phyloP scores from a whole-genome alignment of 129 eudicot species.

The Silybum marianum region DNA sequence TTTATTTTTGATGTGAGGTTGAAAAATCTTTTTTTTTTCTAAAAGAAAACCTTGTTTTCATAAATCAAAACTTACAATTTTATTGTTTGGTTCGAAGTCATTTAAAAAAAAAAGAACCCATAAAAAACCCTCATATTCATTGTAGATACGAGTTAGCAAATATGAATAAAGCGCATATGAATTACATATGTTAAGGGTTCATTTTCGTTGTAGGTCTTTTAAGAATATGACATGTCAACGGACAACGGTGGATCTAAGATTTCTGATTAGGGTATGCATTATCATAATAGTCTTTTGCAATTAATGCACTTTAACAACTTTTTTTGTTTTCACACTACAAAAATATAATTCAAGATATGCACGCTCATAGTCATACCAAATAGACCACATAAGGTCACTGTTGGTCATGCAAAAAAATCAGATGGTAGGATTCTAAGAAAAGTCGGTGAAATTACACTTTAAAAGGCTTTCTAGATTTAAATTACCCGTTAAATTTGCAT shows the following conservation, averaged over 20 bases:
- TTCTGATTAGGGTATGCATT: background rate
- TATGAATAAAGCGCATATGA: background rate
- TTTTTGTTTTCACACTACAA: background rate
- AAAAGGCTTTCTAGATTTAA: too few species aligned
- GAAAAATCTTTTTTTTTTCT: too few species aligned
- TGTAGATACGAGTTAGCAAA: background rate
- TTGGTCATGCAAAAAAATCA: background rate
- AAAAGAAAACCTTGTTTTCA: background rate
- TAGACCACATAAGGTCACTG: background rate
- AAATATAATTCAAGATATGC: background rate
- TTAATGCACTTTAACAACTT: background rate
- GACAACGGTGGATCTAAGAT: background rate
- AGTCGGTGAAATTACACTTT: background rate
- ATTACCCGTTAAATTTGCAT: background rate
- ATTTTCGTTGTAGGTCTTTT: background rate
- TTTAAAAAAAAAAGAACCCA: background rate
- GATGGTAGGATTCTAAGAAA: background rate
- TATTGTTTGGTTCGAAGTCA: background rate
- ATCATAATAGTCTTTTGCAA: too few species aligned
- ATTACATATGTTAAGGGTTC: background rate
- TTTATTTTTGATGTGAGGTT: too few species aligned
- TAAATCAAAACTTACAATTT: background rate
- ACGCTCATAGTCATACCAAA: background rate
- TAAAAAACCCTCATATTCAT: background rate
- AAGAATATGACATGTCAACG: too few species aligned